These are phyloP conservation scores for Teunomyces funiuensis DNA, from an alignment of 805 yeast species.

Conservation along the genomic window DNA sequence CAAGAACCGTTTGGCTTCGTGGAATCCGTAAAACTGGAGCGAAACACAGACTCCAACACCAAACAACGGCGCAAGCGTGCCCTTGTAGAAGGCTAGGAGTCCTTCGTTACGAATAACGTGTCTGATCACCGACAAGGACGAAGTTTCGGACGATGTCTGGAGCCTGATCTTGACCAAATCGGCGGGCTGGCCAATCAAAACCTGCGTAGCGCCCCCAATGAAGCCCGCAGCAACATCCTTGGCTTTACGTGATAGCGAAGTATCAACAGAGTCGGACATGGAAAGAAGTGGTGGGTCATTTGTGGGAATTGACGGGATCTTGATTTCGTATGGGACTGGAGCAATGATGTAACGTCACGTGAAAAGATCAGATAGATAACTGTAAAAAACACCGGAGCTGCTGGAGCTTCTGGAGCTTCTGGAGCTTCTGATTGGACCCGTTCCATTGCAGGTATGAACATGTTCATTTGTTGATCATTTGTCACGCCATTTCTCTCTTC, in stretches of 20 bases:
- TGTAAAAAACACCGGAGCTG: too few relatives aligned
- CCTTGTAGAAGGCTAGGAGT: slow-evolving; percentile 43
- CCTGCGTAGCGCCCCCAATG: slow-evolving; percentile 48
- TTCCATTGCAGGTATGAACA: too few relatives aligned
- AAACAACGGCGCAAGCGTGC: slow-evolving; percentile 44
- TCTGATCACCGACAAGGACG: slow-evolving; percentile 33
- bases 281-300: neutral
- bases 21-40: slow-evolving; percentile 69
- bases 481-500: too few relatives aligned
- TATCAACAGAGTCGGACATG: slow-evolving; percentile 27
- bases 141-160: slow-evolving; percentile 35
- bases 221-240: slow-evolving; percentile 47
- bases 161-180: slow-evolving; percentile 44
- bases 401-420: too few relatives aligned
- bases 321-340: neutral
- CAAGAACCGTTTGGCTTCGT: slow-evolving; percentile 63
- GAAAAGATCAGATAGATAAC: neutral
- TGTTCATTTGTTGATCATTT: too few relatives aligned
- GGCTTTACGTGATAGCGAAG: slow-evolving; percentile 34
- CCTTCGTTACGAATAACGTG: slow-evolving; percentile 44
- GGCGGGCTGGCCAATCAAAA: slow-evolving; percentile 47
- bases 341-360: neutral
- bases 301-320: neutral
- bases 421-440: too few relatives aligned
- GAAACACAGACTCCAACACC: slow-evolving; percentile 66